phyloP scores from a whole-genome alignment of 805 yeast genomes.

The Lachancea kluyveri region DNA sequence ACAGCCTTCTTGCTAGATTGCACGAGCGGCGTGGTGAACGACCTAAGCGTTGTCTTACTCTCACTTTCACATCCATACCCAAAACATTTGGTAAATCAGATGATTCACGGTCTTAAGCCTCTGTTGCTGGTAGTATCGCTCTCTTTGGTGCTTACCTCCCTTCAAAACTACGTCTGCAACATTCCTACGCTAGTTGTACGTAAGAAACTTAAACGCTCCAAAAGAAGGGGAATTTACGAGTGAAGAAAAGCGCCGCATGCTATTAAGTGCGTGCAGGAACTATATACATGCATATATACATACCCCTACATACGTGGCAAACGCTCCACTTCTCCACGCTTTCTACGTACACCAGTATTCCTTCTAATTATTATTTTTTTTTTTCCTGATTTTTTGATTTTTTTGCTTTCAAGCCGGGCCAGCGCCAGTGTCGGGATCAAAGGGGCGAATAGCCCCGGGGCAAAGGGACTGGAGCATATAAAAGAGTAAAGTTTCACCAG shows the following conservation, averaged over 20 bases:
- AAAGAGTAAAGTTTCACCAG: no score
- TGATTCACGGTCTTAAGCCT: slow-evolving; percentile 33
- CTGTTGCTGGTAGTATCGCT: slow-evolving; percentile 25
- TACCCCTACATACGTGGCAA: no score
- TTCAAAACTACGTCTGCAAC: slow-evolving; percentile 29
- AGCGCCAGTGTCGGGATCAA: no score
- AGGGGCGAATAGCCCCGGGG: no score
- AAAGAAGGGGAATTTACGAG: slow-evolving; percentile 24
- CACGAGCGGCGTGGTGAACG: slow-evolving; percentile 20
- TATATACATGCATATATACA: background rate
- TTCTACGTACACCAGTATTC: no score
- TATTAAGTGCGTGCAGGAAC: slow-evolving; percentile 1
- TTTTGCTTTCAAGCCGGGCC: no score
- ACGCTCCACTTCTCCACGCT: slow-evolving; percentile 13
- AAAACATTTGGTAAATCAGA: slow-evolving; percentile 33
- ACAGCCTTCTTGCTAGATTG: slow-evolving; percentile 27
- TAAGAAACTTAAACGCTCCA: slow-evolving; percentile 26
- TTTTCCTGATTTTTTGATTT: no score
- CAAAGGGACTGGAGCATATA: no score
- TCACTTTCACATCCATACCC: slow-evolving; percentile 35
- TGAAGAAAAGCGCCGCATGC: slow-evolving; percentile 7
- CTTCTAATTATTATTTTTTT: no score
- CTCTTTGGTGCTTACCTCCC: slow-evolving; percentile 21
- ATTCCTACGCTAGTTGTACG: slow-evolving; percentile 30
- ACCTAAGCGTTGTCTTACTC: slow-evolving; percentile 27